Evolutionary conservation across 1,284 basidiomycete genomes (phyloP), one percentile per base, ranked within the genome.

Genomic region (Polyporus tsugae): DNA sequence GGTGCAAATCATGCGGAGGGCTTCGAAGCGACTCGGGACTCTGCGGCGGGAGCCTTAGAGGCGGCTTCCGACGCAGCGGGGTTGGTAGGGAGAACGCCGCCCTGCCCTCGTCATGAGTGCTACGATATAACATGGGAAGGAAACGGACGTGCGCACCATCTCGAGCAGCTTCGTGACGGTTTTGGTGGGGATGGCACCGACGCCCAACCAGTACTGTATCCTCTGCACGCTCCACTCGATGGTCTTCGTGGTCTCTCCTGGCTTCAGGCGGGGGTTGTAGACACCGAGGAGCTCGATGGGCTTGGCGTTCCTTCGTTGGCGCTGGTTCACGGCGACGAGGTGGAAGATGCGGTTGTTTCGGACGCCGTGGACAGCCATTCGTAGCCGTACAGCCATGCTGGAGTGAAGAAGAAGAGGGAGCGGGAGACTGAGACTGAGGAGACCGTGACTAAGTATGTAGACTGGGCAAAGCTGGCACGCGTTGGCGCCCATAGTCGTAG

Each of bases 221-320:
- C 97, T 89, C 72, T 94, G 90, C 55, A 92, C 91, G 80, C 95
- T 95, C 96, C 95, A 98, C 77, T 94, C 89, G 64, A 98, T 84
- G 33, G 89, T 89, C 81, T 97, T 98, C 77, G 83, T 84, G 70
- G 81, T 80, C 74, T 84, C 76, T 72, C 83, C 83, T 15, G 81
- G 80, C 25, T 79, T 78, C 57, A 89, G 78, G 63, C 86, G 85
- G 22, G 95, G 95, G 80, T 97, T 88, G 82, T 95, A 98, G 66
- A 95, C 87, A 59, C 95, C 97, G 52, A 99, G 84, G 65, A 94
- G 89, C 81, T 99, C 97, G 71, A 95, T 89, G 9, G 97, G 97
- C 75, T 91, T 91, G n/a, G 92, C 96, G 78, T 98, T 89, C 44
- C 96, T 90, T 60, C 91, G 85, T 72, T 90, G 88, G 65, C 87